Conservation (phyloP, 2,329 filamentous ascomycete genomes). For the Talaromyces pinophilus region DNA sequence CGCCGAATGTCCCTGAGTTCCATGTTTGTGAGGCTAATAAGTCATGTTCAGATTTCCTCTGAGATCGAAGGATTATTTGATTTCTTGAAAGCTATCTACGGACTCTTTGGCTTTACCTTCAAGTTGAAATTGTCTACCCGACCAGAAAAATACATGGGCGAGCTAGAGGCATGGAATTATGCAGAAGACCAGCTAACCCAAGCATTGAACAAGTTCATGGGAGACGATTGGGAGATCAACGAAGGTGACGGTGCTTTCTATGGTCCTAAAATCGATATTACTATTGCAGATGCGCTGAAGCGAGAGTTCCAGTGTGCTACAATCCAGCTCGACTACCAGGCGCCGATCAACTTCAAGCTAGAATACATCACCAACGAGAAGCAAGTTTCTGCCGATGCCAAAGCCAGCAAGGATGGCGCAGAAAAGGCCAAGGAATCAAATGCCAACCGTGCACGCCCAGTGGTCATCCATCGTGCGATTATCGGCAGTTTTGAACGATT, state of each 20-base stretch:
- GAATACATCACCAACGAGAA: conserved; percentile 77
- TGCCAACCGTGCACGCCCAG: conserved; percentile 50
- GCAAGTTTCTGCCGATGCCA: conserved; percentile 21
- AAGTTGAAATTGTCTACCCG: conserved; percentile 93
- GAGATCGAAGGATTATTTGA: conserved; percentile 86
- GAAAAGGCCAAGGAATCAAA: conserved; percentile 39
- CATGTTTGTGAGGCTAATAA: conserved; percentile 14
- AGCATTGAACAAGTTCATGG: conserved; percentile 75
- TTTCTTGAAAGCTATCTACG: conserved; percentile 78
- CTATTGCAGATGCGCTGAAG: conserved; percentile 81
- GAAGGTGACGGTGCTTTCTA: conserved; percentile 97
- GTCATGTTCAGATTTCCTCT: conserved; percentile 51
- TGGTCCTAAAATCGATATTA: conserved; percentile 97
- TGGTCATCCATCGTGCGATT: conserved; percentile 55
- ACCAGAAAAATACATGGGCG: conserved; percentile 83
- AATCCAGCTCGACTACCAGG: conserved; percentile 90
- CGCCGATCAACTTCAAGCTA: conserved; percentile 80
- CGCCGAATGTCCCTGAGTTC: not conserved
- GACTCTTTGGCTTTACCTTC: conserved; percentile 84
- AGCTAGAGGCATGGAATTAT: conserved; percentile 82
- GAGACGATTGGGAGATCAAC: conserved; percentile 82
- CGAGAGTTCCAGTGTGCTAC: conserved; percentile 89
- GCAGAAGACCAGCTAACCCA: conserved; percentile 79
- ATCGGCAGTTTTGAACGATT: conserved; percentile 55
- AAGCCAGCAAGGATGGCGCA: conserved; percentile 29